Conservation (phyloP, 1,284 basidiomycete genomes). For the Amylostereum chailletii region DNA sequence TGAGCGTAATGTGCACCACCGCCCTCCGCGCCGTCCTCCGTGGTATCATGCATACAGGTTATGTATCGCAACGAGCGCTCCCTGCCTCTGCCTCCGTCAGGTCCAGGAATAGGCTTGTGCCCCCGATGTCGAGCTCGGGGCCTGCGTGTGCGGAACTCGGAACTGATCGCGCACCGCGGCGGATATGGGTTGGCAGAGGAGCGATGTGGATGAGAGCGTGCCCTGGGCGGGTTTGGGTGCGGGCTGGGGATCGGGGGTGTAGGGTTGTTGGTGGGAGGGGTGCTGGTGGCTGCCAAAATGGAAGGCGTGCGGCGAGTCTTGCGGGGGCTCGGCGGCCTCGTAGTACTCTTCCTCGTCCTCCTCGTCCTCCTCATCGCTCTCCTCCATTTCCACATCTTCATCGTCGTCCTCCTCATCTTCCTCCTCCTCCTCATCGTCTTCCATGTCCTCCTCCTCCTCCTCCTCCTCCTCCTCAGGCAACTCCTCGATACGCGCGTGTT, state of each 20-base stretch:
- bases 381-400: slow-evolving; percentile 36
- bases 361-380: slow-evolving; percentile 37
- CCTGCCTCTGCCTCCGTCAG: background rate
- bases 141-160: background rate
- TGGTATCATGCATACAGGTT: background rate
- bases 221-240: slow-evolving; percentile 3
- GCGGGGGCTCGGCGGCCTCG: slow-evolving; percentile 37
- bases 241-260: background rate
- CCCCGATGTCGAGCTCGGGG: background rate
- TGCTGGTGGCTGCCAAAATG: background rate
- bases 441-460: slow-evolving; percentile 61
- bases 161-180: slow-evolving; percentile 13
- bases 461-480: slow-evolving; percentile 1
- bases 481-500: background rate
- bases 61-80: background rate
- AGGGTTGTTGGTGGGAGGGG: background rate
- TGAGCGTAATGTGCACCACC: background rate
- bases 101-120: background rate
- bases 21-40: background rate
- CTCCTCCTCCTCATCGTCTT: slow-evolving; percentile 32
- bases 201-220: slow-evolving; percentile 12
- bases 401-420: slow-evolving; percentile 55
- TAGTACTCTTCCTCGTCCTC: slow-evolving; percentile 40
- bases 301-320: slow-evolving; percentile 1
- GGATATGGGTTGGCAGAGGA: slow-evolving; percentile 18